Conservation (phyloP, 2,329 filamentous ascomycete species). For the Fusarium nelsonii region DNA sequence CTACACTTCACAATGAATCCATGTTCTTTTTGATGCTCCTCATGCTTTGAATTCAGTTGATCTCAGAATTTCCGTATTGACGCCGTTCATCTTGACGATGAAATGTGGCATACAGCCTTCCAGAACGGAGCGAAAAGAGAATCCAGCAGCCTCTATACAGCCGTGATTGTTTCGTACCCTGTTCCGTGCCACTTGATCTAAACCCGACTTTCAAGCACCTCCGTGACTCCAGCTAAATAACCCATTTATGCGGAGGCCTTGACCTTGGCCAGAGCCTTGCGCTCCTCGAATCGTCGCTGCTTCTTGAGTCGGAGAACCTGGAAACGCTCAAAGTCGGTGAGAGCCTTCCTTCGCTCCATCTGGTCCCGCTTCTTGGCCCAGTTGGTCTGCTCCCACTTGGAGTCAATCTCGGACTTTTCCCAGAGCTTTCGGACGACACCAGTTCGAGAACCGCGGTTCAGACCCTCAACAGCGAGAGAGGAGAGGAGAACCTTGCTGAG, state of each 20-base stretch:
- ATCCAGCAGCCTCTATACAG: conserved; percentile 67
- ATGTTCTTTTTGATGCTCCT: conserved; percentile 47
- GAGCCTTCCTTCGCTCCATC: conserved; percentile 85
- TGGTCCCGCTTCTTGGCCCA: conserved; percentile 95
- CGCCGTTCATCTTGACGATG: conserved; percentile 71
- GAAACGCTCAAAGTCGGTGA: conserved; percentile 99
- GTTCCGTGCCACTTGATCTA: conserved; percentile 55
- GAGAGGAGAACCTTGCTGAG: conserved; percentile 90
- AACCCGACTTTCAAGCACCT: conserved; percentile 53
- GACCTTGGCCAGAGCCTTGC: conserved; percentile 95
- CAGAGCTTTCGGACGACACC: conserved; percentile 87
- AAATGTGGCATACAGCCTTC: conserved; percentile 75
- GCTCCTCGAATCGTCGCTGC: conserved; percentile 98
- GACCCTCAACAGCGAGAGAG: conserved; percentile 85
- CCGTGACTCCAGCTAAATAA: conserved; percentile 54
- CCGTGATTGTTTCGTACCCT: conserved; percentile 53
- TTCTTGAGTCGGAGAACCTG: conserved; percentile 99
- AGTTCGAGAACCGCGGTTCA: conserved; percentile 86
- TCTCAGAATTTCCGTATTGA: conserved; percentile 73
- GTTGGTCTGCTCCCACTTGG: conserved; percentile 90
- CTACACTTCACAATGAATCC: conserved; percentile 52
- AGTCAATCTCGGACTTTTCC: conserved; percentile 91
- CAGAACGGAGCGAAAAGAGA: conserved; percentile 68
- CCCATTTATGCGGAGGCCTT: conserved; percentile 79
- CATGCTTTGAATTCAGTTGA: conserved; percentile 57